These are phyloP conservation scores for Coemansia sp. DNA, from an alignment of 192 early-diverging fungal genomes.

Conservation along the genomic window DNA sequence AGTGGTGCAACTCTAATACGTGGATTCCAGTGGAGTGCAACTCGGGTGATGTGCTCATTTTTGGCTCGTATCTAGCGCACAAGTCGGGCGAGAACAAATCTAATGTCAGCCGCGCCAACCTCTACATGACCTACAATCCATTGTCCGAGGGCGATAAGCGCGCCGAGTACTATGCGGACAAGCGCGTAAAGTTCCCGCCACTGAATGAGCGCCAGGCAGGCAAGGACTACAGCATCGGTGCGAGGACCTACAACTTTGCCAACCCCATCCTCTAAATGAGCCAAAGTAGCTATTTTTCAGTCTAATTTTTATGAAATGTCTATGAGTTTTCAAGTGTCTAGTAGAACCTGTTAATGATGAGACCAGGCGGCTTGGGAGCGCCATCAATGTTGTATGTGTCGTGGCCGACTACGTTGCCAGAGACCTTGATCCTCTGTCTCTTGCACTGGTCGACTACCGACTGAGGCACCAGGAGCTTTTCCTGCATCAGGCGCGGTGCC, in stretches of 20 bases:
- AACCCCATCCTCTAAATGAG: constrained; percentile 55
- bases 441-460: constrained; percentile 32
- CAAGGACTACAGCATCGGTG: constrained; percentile 58
- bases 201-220: constrained; percentile 54
- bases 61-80: constrained; percentile 66
- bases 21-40: constrained; percentile 61
- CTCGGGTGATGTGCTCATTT: constrained; percentile 59
- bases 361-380: constrained; percentile 10
- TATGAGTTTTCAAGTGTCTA: background rate
- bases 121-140: constrained; percentile 64
- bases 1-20: constrained; percentile 52
- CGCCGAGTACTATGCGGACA: constrained; percentile 60
- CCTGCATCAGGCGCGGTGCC: constrained; percentile 20
- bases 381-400: constrained; percentile 18
- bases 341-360: background rate
- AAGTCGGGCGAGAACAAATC: constrained; percentile 56
- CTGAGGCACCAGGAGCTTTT: constrained; percentile 16
- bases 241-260: constrained; percentile 59
- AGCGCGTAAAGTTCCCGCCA: constrained; percentile 59
- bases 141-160: constrained; percentile 58
- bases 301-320: background rate
- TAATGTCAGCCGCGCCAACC: constrained; percentile 51
- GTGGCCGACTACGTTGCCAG: constrained; percentile 31
- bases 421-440: constrained; percentile 14
- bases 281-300: background rate